Conservation (phyloP, 2,329 filamentous ascomycete species). For the Penicillium hordei region DNA sequence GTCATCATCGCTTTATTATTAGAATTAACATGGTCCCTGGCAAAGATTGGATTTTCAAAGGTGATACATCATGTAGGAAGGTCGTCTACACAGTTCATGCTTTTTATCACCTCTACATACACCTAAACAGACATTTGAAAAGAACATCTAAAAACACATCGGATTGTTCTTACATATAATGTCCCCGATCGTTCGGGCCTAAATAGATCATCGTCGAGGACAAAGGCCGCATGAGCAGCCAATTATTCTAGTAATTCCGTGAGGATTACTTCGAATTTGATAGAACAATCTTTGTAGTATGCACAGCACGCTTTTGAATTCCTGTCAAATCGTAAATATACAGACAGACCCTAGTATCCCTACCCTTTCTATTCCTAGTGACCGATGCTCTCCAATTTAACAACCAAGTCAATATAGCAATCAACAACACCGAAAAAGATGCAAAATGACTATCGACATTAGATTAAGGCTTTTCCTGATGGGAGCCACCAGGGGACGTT, state of each 20-base stretch:
- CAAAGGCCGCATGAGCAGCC: not conserved
- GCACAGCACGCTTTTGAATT: slow-evolving; percentile 10
- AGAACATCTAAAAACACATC: too few species aligned
- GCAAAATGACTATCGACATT: slow-evolving; percentile 18
- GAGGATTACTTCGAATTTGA: not conserved
- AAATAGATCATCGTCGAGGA: too few species aligned
- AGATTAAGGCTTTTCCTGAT: slow-evolving; percentile 18
- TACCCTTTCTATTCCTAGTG: slow-evolving; percentile 11
- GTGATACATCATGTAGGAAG: too few species aligned
- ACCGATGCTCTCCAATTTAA: not conserved
- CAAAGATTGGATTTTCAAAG: not conserved
- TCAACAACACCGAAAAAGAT: slow-evolving; percentile 15
- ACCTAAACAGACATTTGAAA: too few species aligned
- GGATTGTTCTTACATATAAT: too few species aligned
- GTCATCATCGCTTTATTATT: slow-evolving; percentile 22
- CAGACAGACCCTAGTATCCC: slow-evolving; percentile 9
- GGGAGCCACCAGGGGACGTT: slow-evolving; percentile 11
- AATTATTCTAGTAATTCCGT: not conserved
- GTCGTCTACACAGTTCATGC: too few species aligned
- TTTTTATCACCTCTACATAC: too few species aligned
- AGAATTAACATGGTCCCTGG: not conserved
- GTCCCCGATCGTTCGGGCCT: too few species aligned
- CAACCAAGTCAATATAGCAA: slow-evolving; percentile 15
- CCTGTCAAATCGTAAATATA: slow-evolving; percentile 12
- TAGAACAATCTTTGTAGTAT: not conserved